Conservation (phyloP, 768 basidiomycete genomes). For the Pleurotus sapidus region DNA sequence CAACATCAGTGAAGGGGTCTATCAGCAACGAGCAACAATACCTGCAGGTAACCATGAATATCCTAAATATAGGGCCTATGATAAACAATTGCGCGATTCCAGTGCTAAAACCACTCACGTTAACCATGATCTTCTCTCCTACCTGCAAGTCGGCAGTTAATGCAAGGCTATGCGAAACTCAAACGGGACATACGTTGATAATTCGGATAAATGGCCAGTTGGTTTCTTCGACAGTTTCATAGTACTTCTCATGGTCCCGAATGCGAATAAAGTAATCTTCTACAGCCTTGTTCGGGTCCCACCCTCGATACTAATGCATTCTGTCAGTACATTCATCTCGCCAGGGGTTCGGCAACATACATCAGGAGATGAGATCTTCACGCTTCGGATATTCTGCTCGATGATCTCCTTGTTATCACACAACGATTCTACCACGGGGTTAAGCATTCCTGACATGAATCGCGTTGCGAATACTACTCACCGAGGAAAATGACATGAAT, state of each 20-base stretch:
- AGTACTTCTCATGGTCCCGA: conserved; percentile 78
- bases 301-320: conserved; percentile 71
- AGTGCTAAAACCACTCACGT: conserved; percentile 45
- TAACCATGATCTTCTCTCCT: conserved; percentile 94
- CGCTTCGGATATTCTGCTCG: conserved; percentile 89
- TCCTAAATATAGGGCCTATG: conserved; percentile 38
- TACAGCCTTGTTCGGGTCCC: conserved; percentile 91
- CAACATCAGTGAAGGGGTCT: conserved; percentile 6
- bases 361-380: conserved; percentile 98
- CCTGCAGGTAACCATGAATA: conserved; percentile 87
- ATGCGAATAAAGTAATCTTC: conserved; percentile 93
- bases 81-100: no score
- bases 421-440: conserved; percentile 61
- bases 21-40: conserved; percentile 21
- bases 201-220: conserved; percentile 95
- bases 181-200: conserved; percentile 61
- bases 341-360: conserved; percentile 42
- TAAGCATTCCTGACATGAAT: no score
- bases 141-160: conserved; percentile 43
- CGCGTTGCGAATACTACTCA: conserved; percentile 25
- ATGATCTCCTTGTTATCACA: conserved; percentile 94
- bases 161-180: conserved; percentile 11
- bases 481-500: conserved; percentile 95
- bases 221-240: conserved; percentile 89
- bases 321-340: conserved; percentile 11